A percentile compares a stretch with the other conserved stretches of the same genome.
These are phyloP conservation scores for Populus hybrid DNA, from an alignment of 441 rosid species.

Conservation along the genomic window DNA sequence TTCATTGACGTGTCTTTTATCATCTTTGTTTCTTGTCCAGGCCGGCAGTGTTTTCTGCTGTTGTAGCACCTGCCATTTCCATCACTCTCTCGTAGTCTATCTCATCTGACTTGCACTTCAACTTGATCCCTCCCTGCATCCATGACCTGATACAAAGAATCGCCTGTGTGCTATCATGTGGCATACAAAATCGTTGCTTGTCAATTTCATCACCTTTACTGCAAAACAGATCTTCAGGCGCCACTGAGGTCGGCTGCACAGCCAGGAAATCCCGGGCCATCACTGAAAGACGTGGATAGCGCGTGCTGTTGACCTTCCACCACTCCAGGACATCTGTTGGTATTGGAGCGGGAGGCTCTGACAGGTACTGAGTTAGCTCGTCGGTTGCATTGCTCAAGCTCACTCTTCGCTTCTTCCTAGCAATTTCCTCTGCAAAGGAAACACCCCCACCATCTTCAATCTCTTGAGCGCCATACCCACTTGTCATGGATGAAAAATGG, in stretches of 20 bases:
- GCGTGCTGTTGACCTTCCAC: constrained; percentile 87
- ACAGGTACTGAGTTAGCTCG: constrained; percentile 83
- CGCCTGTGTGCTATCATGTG: constrained; percentile 65
- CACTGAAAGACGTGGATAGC: constrained; percentile 72
- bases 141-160: constrained; percentile 81
- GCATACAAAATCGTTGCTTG: constrained; percentile 65
- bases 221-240: constrained; percentile 78
- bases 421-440: constrained; percentile 91
- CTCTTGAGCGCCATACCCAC: constrained; percentile 65
- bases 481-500: constrained; percentile 59
- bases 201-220: constrained; percentile 68
- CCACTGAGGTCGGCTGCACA: constrained; percentile 72
- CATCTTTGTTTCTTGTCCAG: constrained; percentile 50
- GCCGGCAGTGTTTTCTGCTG: constrained; percentile 32
- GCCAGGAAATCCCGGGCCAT: constrained; percentile 92
- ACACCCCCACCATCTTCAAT: constrained; percentile 69
- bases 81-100: constrained; percentile 77
- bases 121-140: constrained; percentile 68
- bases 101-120: constrained; percentile 67
- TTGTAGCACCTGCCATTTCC: constrained; percentile 65
- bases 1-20: not conserved
- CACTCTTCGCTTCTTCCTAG: constrained; percentile 82
- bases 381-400: constrained; percentile 63
- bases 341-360: constrained; percentile 83
- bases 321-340: constrained; percentile 85